A percentile compares a stretch with the other conserved stretches of the same genome.
These are phyloP conservation scores for Harringtonia lauricola DNA, from an alignment of 2,329 filamentous ascomycete species.

Conservation along the genomic window DNA sequence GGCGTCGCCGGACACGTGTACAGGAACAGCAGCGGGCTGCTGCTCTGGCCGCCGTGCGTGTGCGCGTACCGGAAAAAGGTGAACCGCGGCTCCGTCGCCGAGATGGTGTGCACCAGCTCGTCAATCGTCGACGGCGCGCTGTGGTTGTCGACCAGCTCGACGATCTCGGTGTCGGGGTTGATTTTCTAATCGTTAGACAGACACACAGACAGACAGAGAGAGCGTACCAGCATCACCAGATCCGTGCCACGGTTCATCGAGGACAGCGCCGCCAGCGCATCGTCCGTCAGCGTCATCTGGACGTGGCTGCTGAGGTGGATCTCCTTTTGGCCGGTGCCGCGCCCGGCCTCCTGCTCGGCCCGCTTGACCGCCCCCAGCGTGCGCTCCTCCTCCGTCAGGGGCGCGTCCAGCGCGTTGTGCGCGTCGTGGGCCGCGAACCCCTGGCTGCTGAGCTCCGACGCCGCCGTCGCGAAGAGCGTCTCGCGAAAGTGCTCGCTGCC, in stretches of 20 bases:
- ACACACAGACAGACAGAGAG: not conserved
- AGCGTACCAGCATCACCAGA: constrained; percentile 52
- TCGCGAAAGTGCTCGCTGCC: constrained; percentile 71
- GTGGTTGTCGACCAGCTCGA: constrained; percentile 50
- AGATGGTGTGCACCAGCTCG: constrained; percentile 50
- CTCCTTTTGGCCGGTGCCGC: constrained; percentile 50
- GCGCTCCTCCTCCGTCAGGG: constrained; percentile 69
- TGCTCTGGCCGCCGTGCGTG: constrained; percentile 38
- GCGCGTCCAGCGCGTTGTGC: constrained; percentile 53
- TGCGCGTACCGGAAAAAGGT: constrained; percentile 63
- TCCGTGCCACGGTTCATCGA: constrained; percentile 39
- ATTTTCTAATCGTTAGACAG: constrained; percentile 44
- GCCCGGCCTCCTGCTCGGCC: constrained; percentile 63
- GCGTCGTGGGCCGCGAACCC: constrained; percentile 66
- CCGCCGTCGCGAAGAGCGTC: constrained; percentile 59
- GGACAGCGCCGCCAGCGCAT: constrained; percentile 53
- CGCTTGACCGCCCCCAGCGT: constrained; percentile 61
- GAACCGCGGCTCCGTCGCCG: constrained; percentile 60
- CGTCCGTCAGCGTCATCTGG: constrained; percentile 47
- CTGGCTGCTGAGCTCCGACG: constrained; percentile 54
- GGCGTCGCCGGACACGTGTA: constrained; percentile 66
- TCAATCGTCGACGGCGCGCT: constrained; percentile 41
- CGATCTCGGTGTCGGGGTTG: constrained; percentile 56
- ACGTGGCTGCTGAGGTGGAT: constrained; percentile 48
- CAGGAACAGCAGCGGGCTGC: constrained; percentile 61